Base-by-base conservation (phyloP, 2,329 filamentous ascomycete species). In the Neopestalotiopsis sp. region DNA sequence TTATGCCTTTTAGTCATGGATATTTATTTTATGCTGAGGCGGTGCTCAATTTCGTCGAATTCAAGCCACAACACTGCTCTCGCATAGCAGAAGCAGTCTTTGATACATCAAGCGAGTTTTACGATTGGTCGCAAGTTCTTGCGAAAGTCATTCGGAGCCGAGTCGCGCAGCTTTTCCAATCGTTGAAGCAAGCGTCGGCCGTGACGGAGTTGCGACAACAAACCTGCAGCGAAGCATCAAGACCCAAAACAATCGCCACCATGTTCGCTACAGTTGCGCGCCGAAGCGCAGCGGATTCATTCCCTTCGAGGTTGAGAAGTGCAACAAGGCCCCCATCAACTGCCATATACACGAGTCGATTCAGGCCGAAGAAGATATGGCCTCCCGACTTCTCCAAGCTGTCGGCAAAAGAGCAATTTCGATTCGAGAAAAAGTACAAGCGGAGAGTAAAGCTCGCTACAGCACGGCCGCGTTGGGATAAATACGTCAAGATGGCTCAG, bases 391-490 rank as follows among this genome's bases (percentile, higher is more conserved):
- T 95, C 80, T 82, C 85, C 71, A 87, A 89, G 76, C 86, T 95
- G 69, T 89, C 89, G 49, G 82, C 85, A 61, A 92, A 92, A 79
- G 89, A 94, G 76, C 91, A 95, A 80, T 92, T 95, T 77, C 87
- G 90, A 58, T 91, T 94, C 74, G 93, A 95, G 83, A 90, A 92
- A 78, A 91, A 92, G 77, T 95, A 92, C 81, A 92, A 94, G 81
- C 86, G 93, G 66, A 86, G 93, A 67, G 80, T 92, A 32, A 85
- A 68, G 71, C 76, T 78, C 7, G 77, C 77, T n/a, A 75, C 76
- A 34, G 70, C 72, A 66, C 71, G 76, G 56, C 77, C 78, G 45
- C 71, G 76, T 14, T 75, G 76, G 80, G 72, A 77, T 66, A 73
- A 71, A 49, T 72, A 65, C 70, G 83, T 91, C 68, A 89, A 89